phyloP scores from a whole-genome alignment of 441 rosid genomes.

The Metrosideros polymorpha region DNA sequence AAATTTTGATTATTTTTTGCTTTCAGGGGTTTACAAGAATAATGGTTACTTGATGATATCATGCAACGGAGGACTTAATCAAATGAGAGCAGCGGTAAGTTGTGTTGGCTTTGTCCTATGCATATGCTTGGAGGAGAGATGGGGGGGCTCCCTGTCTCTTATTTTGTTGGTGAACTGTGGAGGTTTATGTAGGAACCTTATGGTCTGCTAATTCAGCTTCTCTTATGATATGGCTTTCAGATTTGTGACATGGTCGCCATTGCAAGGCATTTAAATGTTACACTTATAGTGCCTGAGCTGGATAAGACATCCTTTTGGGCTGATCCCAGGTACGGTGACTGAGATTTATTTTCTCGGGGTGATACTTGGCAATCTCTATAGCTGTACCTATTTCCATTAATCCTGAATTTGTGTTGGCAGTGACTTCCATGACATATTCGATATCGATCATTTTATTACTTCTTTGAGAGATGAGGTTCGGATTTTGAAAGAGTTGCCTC shows the following conservation, averaged over 20 bases:
- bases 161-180: neutral
- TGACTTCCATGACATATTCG: conserved; percentile 1
- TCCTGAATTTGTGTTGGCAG: neutral
- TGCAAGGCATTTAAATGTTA: conserved; percentile 29
- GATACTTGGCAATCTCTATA: neutral
- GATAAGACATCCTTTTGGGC: conserved; percentile 31
- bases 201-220: neutral
- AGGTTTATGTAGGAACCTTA: neutral
- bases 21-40: conserved; percentile 24
- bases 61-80: conserved; percentile 34
- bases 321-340: conserved; percentile 13
- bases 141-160: neutral
- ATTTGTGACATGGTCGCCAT: conserved; percentile 36
- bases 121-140: neutral
- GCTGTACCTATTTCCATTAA: neutral
- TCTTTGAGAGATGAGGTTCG: conserved; percentile 4
- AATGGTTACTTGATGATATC: conserved; percentile 30
- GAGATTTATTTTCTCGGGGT: neutral
- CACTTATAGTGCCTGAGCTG: conserved; percentile 32
- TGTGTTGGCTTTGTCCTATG: neutral
- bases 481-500: conserved; percentile 4
- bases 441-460: neutral
- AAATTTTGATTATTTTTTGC: neutral
- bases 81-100: conserved; percentile 31
- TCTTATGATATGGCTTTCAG: conserved; percentile 8